These are phyloP conservation scores for Novymonas esmeraldas DNA, from an alignment of 208 protist species.

Conservation along the genomic window DNA sequence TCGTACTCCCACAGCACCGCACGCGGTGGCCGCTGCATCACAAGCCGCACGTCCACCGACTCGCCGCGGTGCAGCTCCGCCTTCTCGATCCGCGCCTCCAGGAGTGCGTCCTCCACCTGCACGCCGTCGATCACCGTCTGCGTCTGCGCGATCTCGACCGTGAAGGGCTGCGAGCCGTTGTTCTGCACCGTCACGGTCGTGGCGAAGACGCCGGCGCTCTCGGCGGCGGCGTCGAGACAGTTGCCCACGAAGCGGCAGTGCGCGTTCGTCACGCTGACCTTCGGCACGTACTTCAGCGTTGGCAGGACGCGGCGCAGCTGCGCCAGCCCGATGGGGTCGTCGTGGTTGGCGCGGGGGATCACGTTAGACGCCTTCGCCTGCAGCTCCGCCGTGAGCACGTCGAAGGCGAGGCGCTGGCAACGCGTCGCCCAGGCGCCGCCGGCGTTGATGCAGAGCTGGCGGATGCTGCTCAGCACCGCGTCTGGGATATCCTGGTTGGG, in stretches of 20 bases:
- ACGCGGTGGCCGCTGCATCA: slow-evolving; percentile 43
- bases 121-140: slow-evolving; percentile 79
- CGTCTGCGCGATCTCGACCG: slow-evolving; percentile 61
- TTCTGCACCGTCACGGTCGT: slow-evolving; percentile 62
- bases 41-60: slow-evolving; percentile 61
- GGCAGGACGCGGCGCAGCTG: slow-evolving; percentile 71
- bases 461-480: slow-evolving; percentile 51
- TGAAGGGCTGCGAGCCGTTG: slow-evolving; percentile 50
- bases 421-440: slow-evolving; percentile 61
- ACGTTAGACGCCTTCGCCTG: slow-evolving; percentile 50
- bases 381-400: slow-evolving; percentile 64
- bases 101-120: slow-evolving; percentile 46
- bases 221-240: slow-evolving; percentile 30
- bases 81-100: slow-evolving; percentile 51
- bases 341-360: slow-evolving; percentile 51
- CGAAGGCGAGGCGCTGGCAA: slow-evolving; percentile 77
- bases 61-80: slow-evolving; percentile 57
- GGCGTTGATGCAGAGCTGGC: slow-evolving; percentile 57
- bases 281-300: slow-evolving; percentile 56
- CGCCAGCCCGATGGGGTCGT: slow-evolving; percentile 61
- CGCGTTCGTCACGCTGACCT: slow-evolving; percentile 46
- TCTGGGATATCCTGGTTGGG: slow-evolving; percentile 54
- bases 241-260: slow-evolving; percentile 69
- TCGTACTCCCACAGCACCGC: slow-evolving; percentile 64
- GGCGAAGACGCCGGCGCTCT: slow-evolving; percentile 38